Evolutionary conservation across 169 alveolate genomes (phyloP), one percentile per base, ranked within the genome.

Genomic region (Eimeria acervulina): DNA sequence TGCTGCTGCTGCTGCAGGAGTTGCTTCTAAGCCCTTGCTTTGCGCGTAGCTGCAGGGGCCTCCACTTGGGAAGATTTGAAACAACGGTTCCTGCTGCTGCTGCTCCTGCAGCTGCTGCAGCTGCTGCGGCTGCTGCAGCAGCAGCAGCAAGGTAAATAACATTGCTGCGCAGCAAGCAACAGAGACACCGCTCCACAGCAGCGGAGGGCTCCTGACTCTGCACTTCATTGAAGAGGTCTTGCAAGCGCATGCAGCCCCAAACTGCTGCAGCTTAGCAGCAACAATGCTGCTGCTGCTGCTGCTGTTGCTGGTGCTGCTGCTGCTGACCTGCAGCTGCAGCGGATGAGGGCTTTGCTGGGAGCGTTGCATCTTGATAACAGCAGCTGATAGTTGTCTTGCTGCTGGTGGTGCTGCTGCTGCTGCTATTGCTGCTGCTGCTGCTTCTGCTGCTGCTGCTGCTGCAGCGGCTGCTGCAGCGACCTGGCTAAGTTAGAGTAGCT

Each of bases 401-500:
- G 78, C 78, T 66, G 78, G 40, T 66, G 78, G 7, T 66, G 78
- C 78, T 66, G 78, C 78, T 66, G 78, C 78, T 66, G 42, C 78
- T 66, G 78, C 78, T 66, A 40, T 17, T 74, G 59, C 33, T 74
- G 85, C 85, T 74, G 85, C 85, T 40, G 85, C 85, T 74, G 85
- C 55, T 33, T 28, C 85, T 74, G 85, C 85, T 74, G 85, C 55
- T 28, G 44, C 85, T 6, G 36, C 55, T 38, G 85, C 85, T 26
- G 55, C 55, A 7, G 55, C 55, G 5, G 85, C 40, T 66, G 78
- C 78, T 66, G 36, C 78, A 66, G 40, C 2, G 36, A 31, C 40
- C 78, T 66, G 40, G 78, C 78, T 28, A 7, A 4, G 21, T 21
- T 5, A 28, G 21, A 40, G 8, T 4, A 12, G 40, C 78, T 1